Conservation (phyloP, 352 stramenopile species). For the Phytopythium helicoides region DNA sequence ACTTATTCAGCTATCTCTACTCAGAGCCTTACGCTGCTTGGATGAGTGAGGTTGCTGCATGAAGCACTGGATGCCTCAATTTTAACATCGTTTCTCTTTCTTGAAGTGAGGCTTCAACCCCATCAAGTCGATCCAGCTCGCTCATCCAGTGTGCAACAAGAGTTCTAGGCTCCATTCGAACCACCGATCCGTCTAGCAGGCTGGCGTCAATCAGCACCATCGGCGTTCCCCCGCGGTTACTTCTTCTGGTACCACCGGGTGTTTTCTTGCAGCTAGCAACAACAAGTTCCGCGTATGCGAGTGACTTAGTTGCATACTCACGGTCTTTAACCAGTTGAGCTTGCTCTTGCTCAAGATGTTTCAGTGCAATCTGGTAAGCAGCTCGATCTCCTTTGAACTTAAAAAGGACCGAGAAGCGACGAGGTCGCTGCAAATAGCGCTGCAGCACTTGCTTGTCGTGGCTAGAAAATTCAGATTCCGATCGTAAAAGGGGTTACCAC, state of each 20-base stretch:
- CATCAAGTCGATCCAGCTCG: conserved; percentile 26
- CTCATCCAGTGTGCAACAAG: conserved; percentile 26
- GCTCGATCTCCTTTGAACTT: conserved; percentile 13
- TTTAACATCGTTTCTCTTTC: conserved; percentile 9
- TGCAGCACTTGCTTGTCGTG: conserved; percentile 9
- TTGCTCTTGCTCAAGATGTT: conserved; percentile 11
- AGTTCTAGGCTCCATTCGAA: conserved; percentile 31
- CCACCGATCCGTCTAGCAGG: conserved; percentile 21
- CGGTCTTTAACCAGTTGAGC: conserved; percentile 17
- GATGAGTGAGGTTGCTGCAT: conserved; percentile 29
- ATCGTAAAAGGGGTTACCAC: too few species aligned
- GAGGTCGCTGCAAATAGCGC: conserved; percentile 6
- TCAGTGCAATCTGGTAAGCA: conserved; percentile 21
- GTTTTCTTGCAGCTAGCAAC: conserved; percentile 5
- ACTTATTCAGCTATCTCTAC: too few species aligned
- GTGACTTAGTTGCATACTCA: neutral
- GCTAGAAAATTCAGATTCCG: too few species aligned
- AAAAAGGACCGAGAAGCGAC: conserved; percentile 21
- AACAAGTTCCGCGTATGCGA: neutral
- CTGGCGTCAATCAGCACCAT: conserved; percentile 17
- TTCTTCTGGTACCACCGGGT: conserved; percentile 12
- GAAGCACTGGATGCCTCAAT: conserved; percentile 19
- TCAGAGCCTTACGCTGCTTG: conserved; percentile 21
- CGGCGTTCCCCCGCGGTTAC: conserved; percentile 5
- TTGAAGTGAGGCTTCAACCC: conserved; percentile 6